Percentiles rank a stretch among this genome's conserved stretches.
phyloP scores from a whole-genome alignment of 2,329 filamentous ascomycete genomes.

The Nakataea oryzae region DNA sequence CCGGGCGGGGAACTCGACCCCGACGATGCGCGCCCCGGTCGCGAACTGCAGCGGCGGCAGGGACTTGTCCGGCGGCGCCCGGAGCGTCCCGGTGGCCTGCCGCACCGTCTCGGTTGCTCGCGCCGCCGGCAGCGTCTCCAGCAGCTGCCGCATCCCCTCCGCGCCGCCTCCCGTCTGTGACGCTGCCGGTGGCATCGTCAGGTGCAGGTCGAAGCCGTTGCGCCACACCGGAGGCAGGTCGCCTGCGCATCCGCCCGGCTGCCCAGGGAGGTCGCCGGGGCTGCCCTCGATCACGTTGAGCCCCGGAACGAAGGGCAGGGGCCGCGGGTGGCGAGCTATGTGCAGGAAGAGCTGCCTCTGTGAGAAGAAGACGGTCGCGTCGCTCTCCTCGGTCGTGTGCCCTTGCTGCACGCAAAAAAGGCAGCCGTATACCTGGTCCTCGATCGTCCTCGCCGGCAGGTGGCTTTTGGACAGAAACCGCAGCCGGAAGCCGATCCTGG shows the following conservation, averaged over 20 bases:
- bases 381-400: conserved; percentile 39
- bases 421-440: conserved; percentile 44
- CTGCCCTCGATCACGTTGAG: conserved; percentile 34
- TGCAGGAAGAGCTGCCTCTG: conserved; percentile 42
- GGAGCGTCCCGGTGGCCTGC: conserved; percentile 30
- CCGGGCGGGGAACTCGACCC: conserved; percentile 37
- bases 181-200: conserved; percentile 25
- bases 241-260: neutral
- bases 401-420: conserved; percentile 41
- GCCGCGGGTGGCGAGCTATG: conserved; percentile 40
- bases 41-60: conserved; percentile 15
- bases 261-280: conserved; percentile 6
- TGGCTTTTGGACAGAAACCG: conserved; percentile 48
- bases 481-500: conserved; percentile 37
- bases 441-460: conserved; percentile 34
- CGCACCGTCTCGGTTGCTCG: conserved; percentile 36
- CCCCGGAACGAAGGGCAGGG: conserved; percentile 36
- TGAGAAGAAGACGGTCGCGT: conserved; percentile 46
- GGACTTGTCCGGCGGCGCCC: conserved; percentile 11
- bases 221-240: conserved; percentile 23
- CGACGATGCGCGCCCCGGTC: conserved; percentile 35
- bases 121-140: conserved; percentile 31
- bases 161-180: conserved; percentile 22
- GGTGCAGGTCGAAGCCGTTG: conserved; percentile 44
- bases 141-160: conserved; percentile 26